Evolutionary conservation across 2,329 filamentous ascomycete species (phyloP).

Genomic region (Lasiodiplodia hormozganensis): DNA sequence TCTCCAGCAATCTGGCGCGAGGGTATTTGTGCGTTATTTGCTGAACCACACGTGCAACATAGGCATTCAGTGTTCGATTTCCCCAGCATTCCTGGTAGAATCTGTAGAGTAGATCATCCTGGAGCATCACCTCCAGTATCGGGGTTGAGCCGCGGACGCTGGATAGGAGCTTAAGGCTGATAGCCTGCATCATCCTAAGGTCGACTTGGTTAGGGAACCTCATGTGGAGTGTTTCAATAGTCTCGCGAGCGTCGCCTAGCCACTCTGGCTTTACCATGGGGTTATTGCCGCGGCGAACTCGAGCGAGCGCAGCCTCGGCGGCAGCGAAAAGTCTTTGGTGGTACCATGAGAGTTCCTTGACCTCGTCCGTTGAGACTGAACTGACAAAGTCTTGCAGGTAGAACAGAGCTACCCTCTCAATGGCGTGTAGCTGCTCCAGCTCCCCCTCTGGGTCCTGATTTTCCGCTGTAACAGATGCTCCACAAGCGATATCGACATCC

Average conservation of each 20-base stretch:
- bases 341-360: background rate
- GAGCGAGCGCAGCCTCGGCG: background rate
- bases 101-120: background rate
- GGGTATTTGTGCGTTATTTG: slow-evolving; percentile 3
- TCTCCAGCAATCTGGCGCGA: slow-evolving; percentile 26
- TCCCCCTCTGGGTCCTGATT: background rate
- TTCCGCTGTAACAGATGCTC: background rate
- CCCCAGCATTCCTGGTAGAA: slow-evolving; percentile 1
- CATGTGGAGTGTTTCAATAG: background rate
- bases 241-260: background rate
- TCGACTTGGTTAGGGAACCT: background rate
- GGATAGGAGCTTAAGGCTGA: background rate
- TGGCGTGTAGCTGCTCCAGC: background rate
- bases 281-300: background rate
- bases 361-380: background rate
- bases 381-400: background rate
- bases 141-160: background rate
- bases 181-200: background rate
- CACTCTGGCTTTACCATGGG: background rate
- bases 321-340: slow-evolving; percentile 1
- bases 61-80: background rate
- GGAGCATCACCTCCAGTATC: slow-evolving; percentile 1
- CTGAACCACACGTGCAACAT: background rate
- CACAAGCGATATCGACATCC: background rate
- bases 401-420: background rate